These are phyloP conservation scores for Andrographis paniculata DNA, from an alignment of 305 asterid species.

Conservation along the genomic window DNA sequence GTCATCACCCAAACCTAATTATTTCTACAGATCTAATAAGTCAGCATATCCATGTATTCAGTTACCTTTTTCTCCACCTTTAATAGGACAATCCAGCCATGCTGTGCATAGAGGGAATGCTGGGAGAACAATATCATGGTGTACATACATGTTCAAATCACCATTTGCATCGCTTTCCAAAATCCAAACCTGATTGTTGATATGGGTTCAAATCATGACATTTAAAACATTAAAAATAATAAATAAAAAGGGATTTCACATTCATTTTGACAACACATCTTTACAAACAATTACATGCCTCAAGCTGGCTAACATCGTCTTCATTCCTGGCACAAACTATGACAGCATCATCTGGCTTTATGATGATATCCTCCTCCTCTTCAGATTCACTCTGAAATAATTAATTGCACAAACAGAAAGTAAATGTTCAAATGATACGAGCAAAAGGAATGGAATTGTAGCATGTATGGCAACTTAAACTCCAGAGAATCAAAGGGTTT, in stretches of 20 bases:
- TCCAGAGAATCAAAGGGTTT: too few relatives aligned
- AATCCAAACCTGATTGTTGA: constrained; percentile 77
- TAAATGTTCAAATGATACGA: neutral
- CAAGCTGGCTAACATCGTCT: constrained; percentile 89
- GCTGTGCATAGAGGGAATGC: constrained; percentile 91
- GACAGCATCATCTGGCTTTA: constrained; percentile 73
- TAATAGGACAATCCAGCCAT: constrained; percentile 86
- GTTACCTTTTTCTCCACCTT: constrained; percentile 77
- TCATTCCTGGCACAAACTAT: constrained; percentile 79
- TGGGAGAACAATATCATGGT: constrained; percentile 78
- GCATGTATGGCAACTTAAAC: neutral
- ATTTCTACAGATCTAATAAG: neutral
- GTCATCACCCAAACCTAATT: too few relatives aligned
- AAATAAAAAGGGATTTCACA: constrained; percentile 2
- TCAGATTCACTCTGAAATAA: constrained; percentile 71
- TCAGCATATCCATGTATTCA: neutral
- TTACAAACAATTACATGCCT: constrained; percentile 46
- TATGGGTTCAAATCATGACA: too few relatives aligned
- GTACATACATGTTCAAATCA: constrained; percentile 64
- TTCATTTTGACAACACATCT: neutral
- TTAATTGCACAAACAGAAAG: constrained; percentile 7
- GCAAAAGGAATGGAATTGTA: neutral
- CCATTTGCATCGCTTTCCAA: constrained; percentile 47
- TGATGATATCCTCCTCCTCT: constrained; percentile 66
- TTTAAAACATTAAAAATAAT: too few relatives aligned